A percentile compares a stretch with the other conserved stretches of the same genome.
Conservation (phyloP, 495 filamentous ascomycete species). For the Daldinia concentrica region DNA sequence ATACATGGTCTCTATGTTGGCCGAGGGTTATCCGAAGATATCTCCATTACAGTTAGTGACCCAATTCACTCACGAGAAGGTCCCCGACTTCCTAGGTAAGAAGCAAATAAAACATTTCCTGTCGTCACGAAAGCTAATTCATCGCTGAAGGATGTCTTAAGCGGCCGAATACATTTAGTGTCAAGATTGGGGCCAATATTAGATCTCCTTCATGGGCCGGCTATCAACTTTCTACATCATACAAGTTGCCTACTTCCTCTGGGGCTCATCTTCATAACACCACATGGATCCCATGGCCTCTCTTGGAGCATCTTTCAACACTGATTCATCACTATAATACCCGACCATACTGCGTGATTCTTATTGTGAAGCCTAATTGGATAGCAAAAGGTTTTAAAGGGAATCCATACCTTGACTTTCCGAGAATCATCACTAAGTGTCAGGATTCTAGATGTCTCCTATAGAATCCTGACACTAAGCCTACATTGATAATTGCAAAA, state of each 20-base stretch:
- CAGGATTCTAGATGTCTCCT: no score
- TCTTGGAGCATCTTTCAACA: not conserved
- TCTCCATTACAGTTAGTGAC: not conserved
- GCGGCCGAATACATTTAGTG: not conserved
- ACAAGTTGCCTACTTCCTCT: no score
- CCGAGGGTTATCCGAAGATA: no score
- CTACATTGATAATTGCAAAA: no score
- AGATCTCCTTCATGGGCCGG: not conserved
- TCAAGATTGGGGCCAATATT: not conserved
- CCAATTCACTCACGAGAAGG: no score
- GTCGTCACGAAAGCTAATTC: not conserved
- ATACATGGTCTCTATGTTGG: no score
- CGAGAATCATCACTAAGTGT: no score
- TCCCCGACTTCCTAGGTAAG: not conserved
- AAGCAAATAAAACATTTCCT: not conserved
- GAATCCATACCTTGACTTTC: no score
- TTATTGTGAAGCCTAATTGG: not conserved
- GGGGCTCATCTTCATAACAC: not conserved
- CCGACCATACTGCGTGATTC: not conserved
- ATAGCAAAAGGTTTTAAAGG: not conserved
- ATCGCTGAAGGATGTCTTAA: not conserved
- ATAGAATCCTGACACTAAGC: no score
- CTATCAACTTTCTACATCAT: not conserved
- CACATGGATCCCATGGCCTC: not conserved
- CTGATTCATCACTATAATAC: not conserved